phyloP scores from a whole-genome alignment of 805 yeast genomes.

The Starmerella potacharoeniae region DNA sequence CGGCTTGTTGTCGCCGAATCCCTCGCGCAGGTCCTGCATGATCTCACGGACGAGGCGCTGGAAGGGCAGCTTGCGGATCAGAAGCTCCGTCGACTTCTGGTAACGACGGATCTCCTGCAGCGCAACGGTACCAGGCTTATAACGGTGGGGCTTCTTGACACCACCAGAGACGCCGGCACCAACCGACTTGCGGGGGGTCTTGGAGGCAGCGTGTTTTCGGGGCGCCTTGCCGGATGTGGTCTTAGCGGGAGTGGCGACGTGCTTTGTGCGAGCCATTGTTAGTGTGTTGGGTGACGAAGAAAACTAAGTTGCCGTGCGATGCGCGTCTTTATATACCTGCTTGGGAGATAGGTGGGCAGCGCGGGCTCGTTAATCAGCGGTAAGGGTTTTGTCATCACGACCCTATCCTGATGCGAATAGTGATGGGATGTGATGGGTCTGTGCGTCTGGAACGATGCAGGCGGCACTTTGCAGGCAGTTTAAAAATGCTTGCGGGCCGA shows the following conservation, averaged over 20 bases:
- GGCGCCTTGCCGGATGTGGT: conserved; percentile 90
- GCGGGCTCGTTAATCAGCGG: not conserved
- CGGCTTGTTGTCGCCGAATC: conserved; percentile 24
- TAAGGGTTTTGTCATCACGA: not conserved
- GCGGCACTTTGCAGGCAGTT: not conserved
- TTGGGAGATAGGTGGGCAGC: conserved; percentile 3
- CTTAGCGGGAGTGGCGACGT: conserved; percentile 64
- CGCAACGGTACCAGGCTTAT: conserved; percentile 92
- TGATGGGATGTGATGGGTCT: not conserved
- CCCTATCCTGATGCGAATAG: not conserved
- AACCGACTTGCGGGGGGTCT: conserved; percentile 84
- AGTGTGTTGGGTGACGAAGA: not conserved
- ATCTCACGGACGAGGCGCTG: conserved; percentile 84
- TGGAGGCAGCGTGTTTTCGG: conserved; percentile 82
- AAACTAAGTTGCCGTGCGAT: not conserved
- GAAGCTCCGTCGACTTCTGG: conserved; percentile 78
- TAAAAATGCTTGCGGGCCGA: not conserved
- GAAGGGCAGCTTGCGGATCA: conserved; percentile 82
- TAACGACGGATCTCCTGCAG: conserved; percentile 86
- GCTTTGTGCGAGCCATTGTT: conserved; percentile 37
- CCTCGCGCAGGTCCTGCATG: conserved; percentile 79
- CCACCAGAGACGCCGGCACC: conserved; percentile 66
- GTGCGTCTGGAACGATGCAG: not conserved
- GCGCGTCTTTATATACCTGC: conserved; percentile 4
- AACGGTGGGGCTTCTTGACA: conserved; percentile 87